A percentile compares a stretch with the other conserved stretches of the same genome.
phyloP scores from a whole-genome alignment of 805 yeast genomes.

The Ogataea philodendri region DNA sequence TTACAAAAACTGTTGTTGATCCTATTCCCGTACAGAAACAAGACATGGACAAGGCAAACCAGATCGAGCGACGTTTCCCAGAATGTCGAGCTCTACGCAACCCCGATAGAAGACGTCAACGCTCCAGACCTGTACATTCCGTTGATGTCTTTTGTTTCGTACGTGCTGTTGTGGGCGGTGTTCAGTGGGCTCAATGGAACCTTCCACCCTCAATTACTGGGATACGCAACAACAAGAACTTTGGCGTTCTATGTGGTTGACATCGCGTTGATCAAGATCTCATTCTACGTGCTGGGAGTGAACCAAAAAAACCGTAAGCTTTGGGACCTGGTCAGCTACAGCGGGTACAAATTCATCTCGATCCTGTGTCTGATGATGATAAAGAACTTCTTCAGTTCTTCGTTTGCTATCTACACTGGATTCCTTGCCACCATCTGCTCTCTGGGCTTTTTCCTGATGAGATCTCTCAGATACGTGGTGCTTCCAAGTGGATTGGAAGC shows the following conservation, averaged over 20 bases:
- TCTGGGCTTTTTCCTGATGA: slow-evolving; percentile 63
- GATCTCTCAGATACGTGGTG: slow-evolving; percentile 66
- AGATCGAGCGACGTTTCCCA: slow-evolving; percentile 34
- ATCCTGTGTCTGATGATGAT: slow-evolving; percentile 55
- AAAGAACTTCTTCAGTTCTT: slow-evolving; percentile 40
- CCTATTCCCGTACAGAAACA: slow-evolving; percentile 81
- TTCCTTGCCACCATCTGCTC: slow-evolving; percentile 49
- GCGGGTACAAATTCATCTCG: slow-evolving; percentile 93
- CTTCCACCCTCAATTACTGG: slow-evolving; percentile 91
- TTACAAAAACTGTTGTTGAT: slow-evolving; percentile 67
- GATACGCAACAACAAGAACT: slow-evolving; percentile 82
- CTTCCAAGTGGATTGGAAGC: slow-evolving; percentile 58
- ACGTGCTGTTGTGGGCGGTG: slow-evolving; percentile 78
- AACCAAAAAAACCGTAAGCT: slow-evolving; percentile 51
- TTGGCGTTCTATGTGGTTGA: slow-evolving; percentile 80
- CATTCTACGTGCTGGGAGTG: slow-evolving; percentile 75
- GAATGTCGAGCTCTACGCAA: slow-evolving; percentile 50
- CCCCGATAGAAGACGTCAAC: slow-evolving; percentile 83
- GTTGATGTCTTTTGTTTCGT: slow-evolving; percentile 86
- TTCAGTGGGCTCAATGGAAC: slow-evolving; percentile 83
- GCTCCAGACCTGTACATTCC: slow-evolving; percentile 98
- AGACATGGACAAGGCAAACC: slow-evolving; percentile 70
- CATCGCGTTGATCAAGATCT: slow-evolving; percentile 69
- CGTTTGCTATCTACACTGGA: slow-evolving; percentile 38
- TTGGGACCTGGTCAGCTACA: slow-evolving; percentile 83